Percentiles rank a stretch among this genome's conserved stretches.
Conservation (phyloP, 2,329 filamentous ascomycete genomes). For the Aureobasidium namibiae region DNA sequence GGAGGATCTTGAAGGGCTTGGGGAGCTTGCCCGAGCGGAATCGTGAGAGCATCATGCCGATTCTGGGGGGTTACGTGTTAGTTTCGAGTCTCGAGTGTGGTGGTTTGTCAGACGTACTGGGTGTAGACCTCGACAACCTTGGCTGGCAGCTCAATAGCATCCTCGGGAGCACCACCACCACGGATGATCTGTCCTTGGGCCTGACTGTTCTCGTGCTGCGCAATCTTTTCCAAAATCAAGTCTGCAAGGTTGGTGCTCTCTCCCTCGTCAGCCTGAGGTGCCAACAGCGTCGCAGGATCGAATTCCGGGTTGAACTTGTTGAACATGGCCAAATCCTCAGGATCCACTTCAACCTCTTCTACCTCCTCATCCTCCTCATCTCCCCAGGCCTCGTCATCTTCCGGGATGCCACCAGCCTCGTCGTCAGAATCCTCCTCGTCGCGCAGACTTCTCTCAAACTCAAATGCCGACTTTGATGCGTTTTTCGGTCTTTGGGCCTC, state of each 20-base stretch:
- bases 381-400: constrained; percentile 59
- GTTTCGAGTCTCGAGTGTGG: neutral
- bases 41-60: constrained; percentile 78
- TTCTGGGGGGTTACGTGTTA: constrained; percentile 23
- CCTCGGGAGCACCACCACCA: constrained; percentile 57
- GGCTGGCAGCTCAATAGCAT: constrained; percentile 76
- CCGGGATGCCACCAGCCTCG: constrained; percentile 36
- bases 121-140: constrained; percentile 93
- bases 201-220: constrained; percentile 71
- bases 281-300: constrained; percentile 61
- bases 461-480: constrained; percentile 57
- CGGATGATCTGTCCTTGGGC: constrained; percentile 33
- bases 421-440: constrained; percentile 30
- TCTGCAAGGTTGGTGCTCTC: constrained; percentile 73
- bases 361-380: constrained; percentile 63
- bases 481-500: constrained; percentile 32
- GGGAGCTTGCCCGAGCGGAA: constrained; percentile 96
- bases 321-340: constrained; percentile 81
- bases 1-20: constrained; percentile 95
- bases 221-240: constrained; percentile 89
- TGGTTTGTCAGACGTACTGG: constrained; percentile 46
- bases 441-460: constrained; percentile 65
- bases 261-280: constrained; percentile 46
- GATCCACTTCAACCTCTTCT: constrained; percentile 68
- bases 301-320: constrained; percentile 77